Base-by-base conservation (phyloP, 2,329 filamentous ascomycete species). In the Cladophialophora exuberans region DNA sequence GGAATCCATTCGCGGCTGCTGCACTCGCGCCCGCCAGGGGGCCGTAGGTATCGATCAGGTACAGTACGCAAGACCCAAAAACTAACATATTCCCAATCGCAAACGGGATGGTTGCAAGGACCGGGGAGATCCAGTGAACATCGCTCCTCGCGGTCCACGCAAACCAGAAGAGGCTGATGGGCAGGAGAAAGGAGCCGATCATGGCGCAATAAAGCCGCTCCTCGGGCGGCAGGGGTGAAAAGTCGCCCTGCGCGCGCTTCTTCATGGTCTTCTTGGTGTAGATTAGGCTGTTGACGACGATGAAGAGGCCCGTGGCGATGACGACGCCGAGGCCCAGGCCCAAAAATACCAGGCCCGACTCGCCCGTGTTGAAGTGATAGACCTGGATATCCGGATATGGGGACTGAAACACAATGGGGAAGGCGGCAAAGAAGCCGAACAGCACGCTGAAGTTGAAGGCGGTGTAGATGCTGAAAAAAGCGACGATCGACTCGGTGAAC, bases 391-490 rank as follows among this genome's bases (percentile, higher is more conserved):
- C 50, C 4, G 58, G 56, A 38, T 69, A 70, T 0, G 62, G 59
- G 1, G 72, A 69, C 58, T 86, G 77, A 73, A 94, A 96, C 43
- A 95, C 87, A 39, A 94, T 82, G 0, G 88, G 86, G 64, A 95
- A 95, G 1, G 90, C 88, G 0, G 89, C 92, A 48, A 96, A 78
- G 76, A 94, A 94, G 22, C 93, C 84, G 67, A 94, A 96, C 1
- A 96, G 82, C 0, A 94, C 77, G 4, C 80, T 87, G 66, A 92
- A 91, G 69, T 88, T 84, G 71, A 90, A 90, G 36, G 85, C 81
- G 76, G 86, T 87, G 72, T 90, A 90, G 52, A 89, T 74, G 31
- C 85, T 87, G 18, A 90, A 72, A 7, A 85, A 73, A 0, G 83
- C 76, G 52, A 90, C 84, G 52, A 90, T 88, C 52, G 87, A 86